These are phyloP conservation scores for Strigomonas culicis DNA, from an alignment of 208 protist genomes.

Conservation along the genomic window DNA sequence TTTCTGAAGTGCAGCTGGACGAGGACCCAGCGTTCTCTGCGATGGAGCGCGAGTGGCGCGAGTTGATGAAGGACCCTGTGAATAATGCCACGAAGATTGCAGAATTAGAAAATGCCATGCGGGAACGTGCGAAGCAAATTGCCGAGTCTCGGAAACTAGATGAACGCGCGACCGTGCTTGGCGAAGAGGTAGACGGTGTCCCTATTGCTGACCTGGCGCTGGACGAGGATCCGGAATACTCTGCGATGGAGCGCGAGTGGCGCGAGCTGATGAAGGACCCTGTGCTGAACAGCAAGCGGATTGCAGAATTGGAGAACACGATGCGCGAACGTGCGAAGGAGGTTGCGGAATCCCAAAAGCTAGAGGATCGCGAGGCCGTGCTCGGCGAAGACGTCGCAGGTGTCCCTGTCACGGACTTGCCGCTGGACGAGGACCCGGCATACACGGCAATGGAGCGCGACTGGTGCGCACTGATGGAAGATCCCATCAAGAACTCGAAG, in stretches of 20 bases:
- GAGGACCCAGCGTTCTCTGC: constrained; percentile 38
- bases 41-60: constrained; percentile 9
- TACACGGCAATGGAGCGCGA: constrained; percentile 43
- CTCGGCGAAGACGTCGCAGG: constrained; percentile 22
- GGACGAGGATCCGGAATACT: constrained; percentile 51
- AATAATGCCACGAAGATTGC: constrained; percentile 35
- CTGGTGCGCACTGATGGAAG: constrained; percentile 20
- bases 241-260: constrained; percentile 58
- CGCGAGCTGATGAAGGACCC: constrained; percentile 60
- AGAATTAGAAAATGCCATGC: constrained; percentile 13
- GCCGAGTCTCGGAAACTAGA: constrained; percentile 15
- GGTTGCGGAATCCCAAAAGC: constrained; percentile 44
- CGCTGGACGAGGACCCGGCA: constrained; percentile 26
- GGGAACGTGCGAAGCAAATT: constrained; percentile 10
- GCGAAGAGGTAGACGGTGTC: constrained; percentile 55
- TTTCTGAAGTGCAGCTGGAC: constrained; percentile 44
- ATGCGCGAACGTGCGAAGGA: constrained; percentile 73
- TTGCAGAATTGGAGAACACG: constrained; percentile 50
- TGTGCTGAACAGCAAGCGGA: constrained; percentile 35
- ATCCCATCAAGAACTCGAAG: not conserved
- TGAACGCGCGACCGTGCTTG: constrained; percentile 26
- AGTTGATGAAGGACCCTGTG: constrained; percentile 14
- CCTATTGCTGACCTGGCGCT: constrained; percentile 54
- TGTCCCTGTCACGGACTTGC: constrained; percentile 35
- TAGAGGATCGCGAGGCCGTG: constrained; percentile 7